A percentile compares a stretch with the other conserved stretches of the same genome.
Evolutionary conservation across 2,329 filamentous ascomycete genomes (phyloP).

Genomic region (Aspergillus hortae): DNA sequence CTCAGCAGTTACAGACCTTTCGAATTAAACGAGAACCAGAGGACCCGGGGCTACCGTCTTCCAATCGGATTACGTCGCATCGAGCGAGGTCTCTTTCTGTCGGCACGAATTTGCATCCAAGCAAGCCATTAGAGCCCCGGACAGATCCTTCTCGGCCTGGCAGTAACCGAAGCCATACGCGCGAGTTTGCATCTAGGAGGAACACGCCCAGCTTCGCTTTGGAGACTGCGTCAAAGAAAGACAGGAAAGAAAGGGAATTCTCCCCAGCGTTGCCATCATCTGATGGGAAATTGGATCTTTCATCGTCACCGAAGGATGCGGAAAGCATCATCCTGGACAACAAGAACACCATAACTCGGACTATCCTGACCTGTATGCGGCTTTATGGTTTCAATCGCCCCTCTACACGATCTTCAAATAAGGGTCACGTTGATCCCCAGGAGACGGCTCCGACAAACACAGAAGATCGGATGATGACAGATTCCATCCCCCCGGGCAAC

Average conservation of each 20-base stretch:
- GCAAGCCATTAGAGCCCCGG: slow-evolving; percentile 15
- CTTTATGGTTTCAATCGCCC: slow-evolving; percentile 41
- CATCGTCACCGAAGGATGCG: slow-evolving; percentile 20
- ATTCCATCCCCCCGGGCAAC: slow-evolving; percentile 5
- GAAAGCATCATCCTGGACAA: slow-evolving; percentile 34
- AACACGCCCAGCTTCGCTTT: slow-evolving; percentile 24
- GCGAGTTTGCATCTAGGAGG: slow-evolving; percentile 10
- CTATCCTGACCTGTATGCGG: slow-evolving; percentile 43
- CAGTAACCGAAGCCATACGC: slow-evolving; percentile 19
- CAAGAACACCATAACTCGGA: slow-evolving; percentile 40
- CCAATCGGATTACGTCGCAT: slow-evolving; percentile 27
- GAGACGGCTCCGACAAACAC: slow-evolving; percentile 10
- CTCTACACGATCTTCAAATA: slow-evolving; percentile 16
- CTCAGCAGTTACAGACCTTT: slow-evolving; percentile 28
- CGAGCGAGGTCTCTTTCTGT: slow-evolving; percentile 34
- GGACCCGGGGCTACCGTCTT: slow-evolving; percentile 23
- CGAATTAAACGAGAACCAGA: slow-evolving; percentile 37
- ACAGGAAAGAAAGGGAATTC: slow-evolving; percentile 8
- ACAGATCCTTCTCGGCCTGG: slow-evolving; percentile 17
- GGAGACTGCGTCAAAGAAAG: slow-evolving; percentile 16
- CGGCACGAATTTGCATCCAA: slow-evolving; percentile 22
- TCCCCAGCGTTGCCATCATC: slow-evolving; percentile 14
- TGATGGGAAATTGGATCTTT: slow-evolving; percentile 15
- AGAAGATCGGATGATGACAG: slow-evolving; percentile 6
- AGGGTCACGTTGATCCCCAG: background rate